phyloP scores from a whole-genome alignment of 306 rosid species.

The Sechiopsis laciniata region DNA sequence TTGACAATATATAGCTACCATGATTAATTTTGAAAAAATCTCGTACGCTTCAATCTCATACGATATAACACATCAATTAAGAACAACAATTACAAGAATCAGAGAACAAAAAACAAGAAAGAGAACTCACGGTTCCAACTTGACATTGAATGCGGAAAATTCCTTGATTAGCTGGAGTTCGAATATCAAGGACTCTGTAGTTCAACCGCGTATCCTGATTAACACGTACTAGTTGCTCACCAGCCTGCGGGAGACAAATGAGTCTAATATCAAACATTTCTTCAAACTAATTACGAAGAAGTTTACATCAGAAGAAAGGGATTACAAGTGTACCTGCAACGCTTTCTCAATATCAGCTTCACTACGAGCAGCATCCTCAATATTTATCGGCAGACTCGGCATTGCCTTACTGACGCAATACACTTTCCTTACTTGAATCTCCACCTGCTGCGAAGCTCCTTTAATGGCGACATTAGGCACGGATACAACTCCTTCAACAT shows the following conservation, averaged over 20 bases:
- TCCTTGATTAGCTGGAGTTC: conserved; percentile 80
- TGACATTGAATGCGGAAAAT: conserved; percentile 64
- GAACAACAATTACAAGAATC: background rate
- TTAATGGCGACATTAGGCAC: conserved; percentile 53
- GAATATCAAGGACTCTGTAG: conserved; percentile 57
- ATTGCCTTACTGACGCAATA: conserved; percentile 60
- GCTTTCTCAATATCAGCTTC: conserved; percentile 74
- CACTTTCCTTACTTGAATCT: conserved; percentile 72
- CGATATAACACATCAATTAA: background rate
- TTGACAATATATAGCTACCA: background rate
- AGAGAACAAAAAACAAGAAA: background rate
- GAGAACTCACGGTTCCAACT: conserved; percentile 46
- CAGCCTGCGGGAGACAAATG: conserved; percentile 46
- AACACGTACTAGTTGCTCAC: conserved; percentile 72
- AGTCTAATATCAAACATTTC: background rate
- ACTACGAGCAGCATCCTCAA: conserved; percentile 91
- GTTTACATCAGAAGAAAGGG: background rate
- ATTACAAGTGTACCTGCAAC: conserved; percentile 36
- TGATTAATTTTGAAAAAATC: background rate
- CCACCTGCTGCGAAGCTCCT: conserved; percentile 86
- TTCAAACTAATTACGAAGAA: background rate
- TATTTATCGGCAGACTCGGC: conserved; percentile 55
- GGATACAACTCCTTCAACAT: conserved; percentile 60
- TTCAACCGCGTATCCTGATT: conserved; percentile 87
- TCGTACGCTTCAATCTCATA: background rate